A percentile compares a stretch with the other conserved stretches of the same genome.
phyloP scores from a whole-genome alignment of 2,329 filamentous ascomycete species.

The Colletotrichum filicis region DNA sequence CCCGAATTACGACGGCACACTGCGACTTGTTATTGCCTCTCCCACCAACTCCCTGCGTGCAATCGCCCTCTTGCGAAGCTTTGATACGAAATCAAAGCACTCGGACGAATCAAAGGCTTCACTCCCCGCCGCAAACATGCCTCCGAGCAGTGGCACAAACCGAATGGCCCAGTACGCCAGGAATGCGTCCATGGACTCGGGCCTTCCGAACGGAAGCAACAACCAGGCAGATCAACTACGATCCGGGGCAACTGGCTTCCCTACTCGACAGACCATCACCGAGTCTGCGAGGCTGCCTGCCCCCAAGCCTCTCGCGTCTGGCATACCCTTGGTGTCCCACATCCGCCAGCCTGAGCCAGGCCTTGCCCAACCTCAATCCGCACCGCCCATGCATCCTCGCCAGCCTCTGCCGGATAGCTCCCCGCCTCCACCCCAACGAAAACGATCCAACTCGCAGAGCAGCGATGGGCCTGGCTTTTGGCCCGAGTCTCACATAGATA shows the following conservation, averaged over 20 bases:
- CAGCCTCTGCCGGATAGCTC: constrained; percentile 36
- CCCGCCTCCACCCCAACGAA: constrained; percentile 34
- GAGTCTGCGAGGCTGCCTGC: constrained; percentile 49
- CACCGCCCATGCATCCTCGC: constrained; percentile 37
- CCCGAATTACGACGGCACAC: not conserved
- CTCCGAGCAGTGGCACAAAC: constrained; percentile 23
- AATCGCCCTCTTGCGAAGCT: not conserved
- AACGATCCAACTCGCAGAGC: constrained; percentile 42
- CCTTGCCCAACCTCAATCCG: constrained; percentile 32
- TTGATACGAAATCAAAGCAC: not conserved
- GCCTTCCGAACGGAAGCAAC: not conserved
- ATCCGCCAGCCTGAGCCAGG: constrained; percentile 40
- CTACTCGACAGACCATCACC: constrained; percentile 43
- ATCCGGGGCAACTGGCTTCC: constrained; percentile 1
- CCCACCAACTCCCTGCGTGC: not conserved
- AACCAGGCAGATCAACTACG: constrained; percentile 3
- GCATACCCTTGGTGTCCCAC: constrained; percentile 42
- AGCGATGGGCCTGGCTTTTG: constrained; percentile 38
- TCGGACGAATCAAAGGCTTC: not conserved
- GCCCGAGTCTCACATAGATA: constrained; percentile 33
- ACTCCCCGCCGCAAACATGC: constrained; percentile 23
- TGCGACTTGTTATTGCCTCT: not conserved
- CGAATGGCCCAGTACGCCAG: constrained; percentile 35
- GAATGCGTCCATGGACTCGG: constrained; percentile 24
- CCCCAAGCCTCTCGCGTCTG: constrained; percentile 41